Percentiles rank a stretch among this genome's conserved stretches.
These are phyloP conservation scores for Condylostoma magnum DNA, from an alignment of 169 alveolate species.

Conservation along the genomic window DNA sequence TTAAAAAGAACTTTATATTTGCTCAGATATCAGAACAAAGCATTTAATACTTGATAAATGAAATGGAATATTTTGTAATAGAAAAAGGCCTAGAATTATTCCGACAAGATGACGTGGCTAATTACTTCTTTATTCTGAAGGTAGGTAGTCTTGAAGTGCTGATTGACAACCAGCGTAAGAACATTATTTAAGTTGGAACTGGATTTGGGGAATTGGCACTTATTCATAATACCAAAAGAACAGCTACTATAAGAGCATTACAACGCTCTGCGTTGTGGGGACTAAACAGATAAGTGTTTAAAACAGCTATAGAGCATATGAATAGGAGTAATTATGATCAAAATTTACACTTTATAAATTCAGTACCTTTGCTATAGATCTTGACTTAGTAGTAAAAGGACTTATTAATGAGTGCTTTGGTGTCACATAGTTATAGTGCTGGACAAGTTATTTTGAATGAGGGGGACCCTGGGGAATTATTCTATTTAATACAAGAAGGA, in stretches of 20 bases:
- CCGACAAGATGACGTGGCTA: conserved; percentile 40
- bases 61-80: conserved; percentile 11
- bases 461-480: conserved; percentile 55
- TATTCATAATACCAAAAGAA: conserved; percentile 95
- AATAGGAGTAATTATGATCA: conserved; percentile 13
- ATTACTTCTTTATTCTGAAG: conserved; percentile 36
- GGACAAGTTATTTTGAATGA: conserved; percentile 45
- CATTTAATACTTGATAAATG: not conserved
- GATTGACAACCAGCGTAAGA: conserved; percentile 84
- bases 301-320: conserved; percentile 48
- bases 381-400: conserved; percentile 18
- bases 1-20: conserved; percentile 25
- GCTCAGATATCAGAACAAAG: not conserved
- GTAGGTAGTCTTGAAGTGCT: conserved; percentile 78
- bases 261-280: conserved; percentile 82
- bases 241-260: conserved; percentile 90
- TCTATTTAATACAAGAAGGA: conserved; percentile 55
- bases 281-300: conserved; percentile 88
- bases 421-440: conserved; percentile 29
- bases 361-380: conserved; percentile 9
- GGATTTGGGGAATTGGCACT: conserved; percentile 99
- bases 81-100: conserved; percentile 25
- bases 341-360: conserved; percentile 16
- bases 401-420: conserved; percentile 36
- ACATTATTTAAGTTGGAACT: conserved; percentile 86